phyloP scores from a whole-genome alignment of 257 asterid species.

The Solanum medicagineum region DNA sequence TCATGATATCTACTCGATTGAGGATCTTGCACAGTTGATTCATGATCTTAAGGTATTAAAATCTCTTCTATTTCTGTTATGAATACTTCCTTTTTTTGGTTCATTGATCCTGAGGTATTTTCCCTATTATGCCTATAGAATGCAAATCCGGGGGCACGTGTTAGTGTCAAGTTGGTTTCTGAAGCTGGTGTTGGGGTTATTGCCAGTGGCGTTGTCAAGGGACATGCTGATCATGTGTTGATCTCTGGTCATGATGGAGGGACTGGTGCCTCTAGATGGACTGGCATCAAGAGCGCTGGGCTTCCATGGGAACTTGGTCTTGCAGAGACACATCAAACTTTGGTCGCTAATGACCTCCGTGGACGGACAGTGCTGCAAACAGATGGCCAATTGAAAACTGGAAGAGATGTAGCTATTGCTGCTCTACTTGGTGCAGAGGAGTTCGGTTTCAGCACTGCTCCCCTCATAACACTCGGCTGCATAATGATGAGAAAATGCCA shows the following conservation, averaged over 20 bases:
- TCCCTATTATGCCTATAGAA: slow-evolving; percentile 31
- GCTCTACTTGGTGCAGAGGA: slow-evolving; percentile 99
- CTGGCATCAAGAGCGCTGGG: slow-evolving; percentile 98
- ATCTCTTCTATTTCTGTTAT: neutral
- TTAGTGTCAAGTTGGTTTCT: slow-evolving; percentile 96
- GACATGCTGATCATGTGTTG: slow-evolving; percentile 95
- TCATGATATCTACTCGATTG: slow-evolving; percentile 97
- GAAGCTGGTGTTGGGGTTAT: slow-evolving; percentile 99
- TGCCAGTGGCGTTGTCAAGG: slow-evolving; percentile 97
- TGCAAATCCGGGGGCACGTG: slow-evolving; percentile 92
- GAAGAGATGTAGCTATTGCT: slow-evolving; percentile 94
- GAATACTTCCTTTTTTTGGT: neutral
- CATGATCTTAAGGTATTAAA: slow-evolving; percentile 81
- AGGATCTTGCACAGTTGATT: slow-evolving; percentile 97
- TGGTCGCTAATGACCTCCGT: slow-evolving; percentile 97
- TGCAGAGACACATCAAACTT: slow-evolving; percentile 97
- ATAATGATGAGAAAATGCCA: slow-evolving; percentile 99
- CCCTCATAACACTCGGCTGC: slow-evolving; percentile 94
- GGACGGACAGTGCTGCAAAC: slow-evolving; percentile 92
- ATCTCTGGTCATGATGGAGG: slow-evolving; percentile 99
- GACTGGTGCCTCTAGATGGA: slow-evolving; percentile 98
- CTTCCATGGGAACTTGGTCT: slow-evolving; percentile 99
- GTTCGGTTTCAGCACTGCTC: slow-evolving; percentile 98
- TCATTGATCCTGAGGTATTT: neutral
- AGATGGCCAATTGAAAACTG: slow-evolving; percentile 96